Evolutionary conservation across 768 basidiomycete genomes (phyloP).

Genomic region (Pisolithus tinctorius): DNA sequence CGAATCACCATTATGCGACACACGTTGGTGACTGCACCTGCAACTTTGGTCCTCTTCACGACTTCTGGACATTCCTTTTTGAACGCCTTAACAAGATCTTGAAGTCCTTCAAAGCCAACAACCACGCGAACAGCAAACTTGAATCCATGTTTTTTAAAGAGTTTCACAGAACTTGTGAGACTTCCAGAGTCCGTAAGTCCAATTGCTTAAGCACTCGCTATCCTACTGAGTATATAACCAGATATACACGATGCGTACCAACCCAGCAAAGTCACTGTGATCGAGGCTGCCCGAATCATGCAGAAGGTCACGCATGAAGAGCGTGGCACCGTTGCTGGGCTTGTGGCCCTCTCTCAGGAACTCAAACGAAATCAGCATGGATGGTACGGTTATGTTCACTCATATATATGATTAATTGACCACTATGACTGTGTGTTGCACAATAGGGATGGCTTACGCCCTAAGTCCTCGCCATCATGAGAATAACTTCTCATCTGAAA

Average conservation of each 20-base stretch:
- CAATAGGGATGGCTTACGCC: neutral
- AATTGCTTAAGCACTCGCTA: neutral
- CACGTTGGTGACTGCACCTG: slow-evolving; percentile 21
- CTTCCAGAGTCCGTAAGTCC: slow-evolving; percentile 12
- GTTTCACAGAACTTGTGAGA: slow-evolving; percentile 18
- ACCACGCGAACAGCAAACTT: too few relatives aligned
- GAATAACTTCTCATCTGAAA: neutral
- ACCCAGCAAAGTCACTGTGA: neutral
- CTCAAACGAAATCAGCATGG: slow-evolving; percentile 14
- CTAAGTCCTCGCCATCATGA: slow-evolving; percentile 1
- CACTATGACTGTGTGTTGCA: neutral
- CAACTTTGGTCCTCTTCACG: slow-evolving; percentile 1
- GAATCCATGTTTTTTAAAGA: slow-evolving; percentile 3
- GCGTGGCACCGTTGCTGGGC: slow-evolving; percentile 15
- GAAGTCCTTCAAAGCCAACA: too few relatives aligned
- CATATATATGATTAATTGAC: neutral
- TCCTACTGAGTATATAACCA: neutral
- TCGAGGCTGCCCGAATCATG: slow-evolving; percentile 1
- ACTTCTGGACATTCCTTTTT: too few relatives aligned
- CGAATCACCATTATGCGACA: slow-evolving; percentile 32
- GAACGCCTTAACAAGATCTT: too few relatives aligned
- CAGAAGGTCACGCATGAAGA: slow-evolving; percentile 17
- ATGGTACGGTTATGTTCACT: slow-evolving; percentile 10
- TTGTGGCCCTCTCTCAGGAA: slow-evolving; percentile 11
- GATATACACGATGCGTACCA: neutral